Evolutionary conservation across 768 basidiomycete species (phyloP).

Genomic region (Boletus sp.): DNA sequence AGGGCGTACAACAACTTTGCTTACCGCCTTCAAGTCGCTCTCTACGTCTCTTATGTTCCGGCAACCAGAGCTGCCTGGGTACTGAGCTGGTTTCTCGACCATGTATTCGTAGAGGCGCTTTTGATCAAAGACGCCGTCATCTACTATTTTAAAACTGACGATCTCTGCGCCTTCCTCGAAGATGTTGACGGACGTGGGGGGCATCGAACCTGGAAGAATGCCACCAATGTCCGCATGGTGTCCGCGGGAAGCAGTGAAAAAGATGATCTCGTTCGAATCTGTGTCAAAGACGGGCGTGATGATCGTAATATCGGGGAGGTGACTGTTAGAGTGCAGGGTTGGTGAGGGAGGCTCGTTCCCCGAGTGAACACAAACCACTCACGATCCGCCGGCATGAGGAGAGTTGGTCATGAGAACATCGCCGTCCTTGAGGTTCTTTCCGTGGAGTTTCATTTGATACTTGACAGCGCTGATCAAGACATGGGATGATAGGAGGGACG

Average conservation of each 20-base stretch:
- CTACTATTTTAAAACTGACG: constrained; percentile 87
- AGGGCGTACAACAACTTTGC: constrained; percentile 22
- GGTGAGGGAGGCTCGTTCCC: not conserved
- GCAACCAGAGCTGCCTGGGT: constrained; percentile 85
- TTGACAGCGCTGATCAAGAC: constrained; percentile 65
- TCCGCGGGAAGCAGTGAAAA: constrained; percentile 90
- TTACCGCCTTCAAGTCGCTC: constrained; percentile 85
- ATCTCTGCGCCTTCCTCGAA: constrained; percentile 95
- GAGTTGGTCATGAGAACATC: constrained; percentile 95
- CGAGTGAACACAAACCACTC: constrained; percentile 31
- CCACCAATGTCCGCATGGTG: constrained; percentile 96
- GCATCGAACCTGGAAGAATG: constrained; percentile 93
- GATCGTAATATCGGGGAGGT: constrained; percentile 86
- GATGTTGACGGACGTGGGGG: constrained; percentile 85
- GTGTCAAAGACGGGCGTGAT: constrained; percentile 88
- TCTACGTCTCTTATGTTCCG: constrained; percentile 86
- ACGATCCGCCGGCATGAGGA: constrained; percentile 86
- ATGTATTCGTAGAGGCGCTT: constrained; percentile 74
- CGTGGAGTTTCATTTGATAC: constrained; percentile 81
- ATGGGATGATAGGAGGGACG: not conserved
- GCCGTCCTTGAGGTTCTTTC: constrained; percentile 71
- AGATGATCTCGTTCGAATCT: constrained; percentile 67
- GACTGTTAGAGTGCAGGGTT: constrained; percentile 35
- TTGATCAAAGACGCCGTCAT: constrained; percentile 74
- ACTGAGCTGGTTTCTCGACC: constrained; percentile 74